Evolutionary conservation across 371 early-diverging fungal genomes (phyloP).

Genomic region (Apophysomyces trapeziformis): DNA sequence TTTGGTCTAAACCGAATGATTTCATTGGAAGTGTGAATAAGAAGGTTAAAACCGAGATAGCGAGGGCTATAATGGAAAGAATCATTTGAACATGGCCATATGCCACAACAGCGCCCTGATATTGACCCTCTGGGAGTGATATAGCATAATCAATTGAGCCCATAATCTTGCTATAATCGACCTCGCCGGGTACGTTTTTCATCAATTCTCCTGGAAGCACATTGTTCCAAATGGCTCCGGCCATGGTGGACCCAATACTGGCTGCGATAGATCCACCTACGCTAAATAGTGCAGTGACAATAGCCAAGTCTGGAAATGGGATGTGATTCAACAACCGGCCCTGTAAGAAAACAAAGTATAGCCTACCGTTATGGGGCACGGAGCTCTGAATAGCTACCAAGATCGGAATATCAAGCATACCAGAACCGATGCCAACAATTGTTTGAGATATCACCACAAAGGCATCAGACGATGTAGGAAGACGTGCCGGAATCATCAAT

Average conservation of each 20-base stretch:
- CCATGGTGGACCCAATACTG: constrained; percentile 40
- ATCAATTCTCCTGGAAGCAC: constrained; percentile 38
- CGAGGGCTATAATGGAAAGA: constrained; percentile 32
- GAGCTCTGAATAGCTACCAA: constrained; percentile 46
- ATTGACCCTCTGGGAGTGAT: constrained; percentile 33
- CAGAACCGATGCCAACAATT: constrained; percentile 46
- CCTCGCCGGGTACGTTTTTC: constrained; percentile 44
- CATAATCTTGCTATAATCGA: constrained; percentile 27
- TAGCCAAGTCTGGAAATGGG: constrained; percentile 34
- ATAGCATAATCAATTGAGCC: constrained; percentile 30
- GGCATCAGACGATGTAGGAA: constrained; percentile 29
- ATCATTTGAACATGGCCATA: constrained; percentile 41
- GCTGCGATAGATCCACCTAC: constrained; percentile 43
- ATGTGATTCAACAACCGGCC: neutral
- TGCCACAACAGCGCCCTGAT: constrained; percentile 26
- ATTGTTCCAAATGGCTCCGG: constrained; percentile 45
- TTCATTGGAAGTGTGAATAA: constrained; percentile 39
- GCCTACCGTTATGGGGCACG: constrained; percentile 38
- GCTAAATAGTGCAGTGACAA: constrained; percentile 38
- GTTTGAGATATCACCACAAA: constrained; percentile 44
- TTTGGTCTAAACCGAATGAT: constrained; percentile 30
- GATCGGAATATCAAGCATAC: constrained; percentile 36
- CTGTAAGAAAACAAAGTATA: neutral
- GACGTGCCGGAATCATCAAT: constrained; percentile 51
- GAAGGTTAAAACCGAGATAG: constrained; percentile 29